Base-by-base conservation (phyloP, 139 green algal genomes). In the Trebouxia sp. region DNA sequence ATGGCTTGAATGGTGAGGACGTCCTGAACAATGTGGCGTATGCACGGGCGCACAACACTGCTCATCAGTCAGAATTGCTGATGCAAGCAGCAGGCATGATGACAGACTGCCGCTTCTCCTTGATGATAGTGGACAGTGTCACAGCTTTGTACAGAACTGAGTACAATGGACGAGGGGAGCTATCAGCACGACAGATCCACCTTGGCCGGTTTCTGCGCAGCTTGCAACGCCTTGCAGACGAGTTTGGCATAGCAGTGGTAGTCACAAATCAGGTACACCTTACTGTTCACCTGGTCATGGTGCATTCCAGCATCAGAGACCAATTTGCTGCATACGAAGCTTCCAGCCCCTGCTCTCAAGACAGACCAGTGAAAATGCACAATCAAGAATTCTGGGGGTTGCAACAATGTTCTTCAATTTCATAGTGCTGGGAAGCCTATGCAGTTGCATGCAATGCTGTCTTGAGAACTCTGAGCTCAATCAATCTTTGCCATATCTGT, bases 1-100 rank as follows among this genome's bases (percentile, higher is more conserved):
- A 95, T 80, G 87, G 91, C 14, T 85, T 99, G 20, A 94, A 92
- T 81, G 70, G 89, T 0, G 76, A 90, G 7, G 96, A 99, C 67
- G 97, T 99, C 47, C 89, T 99, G 69, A 96, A 99, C 85, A 99
- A 99, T 77, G 92, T 99, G 14, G 96, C 95, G 0, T 99, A 98
- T 79, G 97, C 97, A 4, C 90, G 96, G 6, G 97, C 97, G 0
- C 94, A 99, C 91, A 99, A 99, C 90, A 98, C 95, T 30, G 97
- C 99, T 50, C 97, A 99, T 83, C 97, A 99, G 88, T 84, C 87
- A 50, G 84, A 93, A 75, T 90, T 99, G 62, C 92, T 99, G 37
- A 72, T 94, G 20, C 83, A 88, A 22, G 97, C 97, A 58, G 95
- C 95, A 7, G 88, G 82, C 11, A 98, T 99, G 93, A 96, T 99